Evolutionary conservation across 2,329 filamentous ascomycete genomes (phyloP), one percentile per base, ranked within the genome.

Genomic region (Apiospora rasikravindrae): DNA sequence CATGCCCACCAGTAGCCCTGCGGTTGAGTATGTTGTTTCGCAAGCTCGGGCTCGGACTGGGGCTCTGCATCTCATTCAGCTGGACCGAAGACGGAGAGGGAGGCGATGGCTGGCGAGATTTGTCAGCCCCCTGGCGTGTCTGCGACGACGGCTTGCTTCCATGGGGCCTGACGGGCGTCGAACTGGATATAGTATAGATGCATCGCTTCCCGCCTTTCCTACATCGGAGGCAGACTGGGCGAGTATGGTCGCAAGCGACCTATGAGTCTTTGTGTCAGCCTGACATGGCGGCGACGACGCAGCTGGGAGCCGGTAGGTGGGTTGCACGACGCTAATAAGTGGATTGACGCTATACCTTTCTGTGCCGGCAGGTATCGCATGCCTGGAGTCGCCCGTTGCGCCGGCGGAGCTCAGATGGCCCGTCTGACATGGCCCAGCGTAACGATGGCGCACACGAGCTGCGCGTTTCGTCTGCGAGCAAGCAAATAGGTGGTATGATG

Each of bases 211-310:
- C 76, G 16, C 66, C 57, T 74, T 82, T 82, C 67, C 73, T 78
- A 73, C 84, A 86, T 49, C 84, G 79, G 51, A 77, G 77, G 73
- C 84, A 86, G 22, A 81, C 73, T 0, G 84, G 84, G n/a, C 82
- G 80, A 0, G 73, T 74, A 70, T 85, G 83, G 71, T 86, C 83
- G 76, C 84, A 86, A 7, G 84, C 83, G 8, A 85, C 81, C 72
- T 85, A 47, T 66, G 57, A 64, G 19, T 64, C 57, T 64, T 64
- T 19, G 29, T 44, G 29, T 44, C 44, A 49, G 47, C 33, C 24
- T 33, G 44, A 26, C 44, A 69, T n/a, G 67, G n/a, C n/a, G 37
- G 24, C 44, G 16, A 49, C 45, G 42, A 68, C 33, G 29, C 53
- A 61, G 33, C 19, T 6, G 24, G 7, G 2, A 11, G 7, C 24